Conservation (phyloP, 2,329 filamentous ascomycete species). For the Fusarium pilosicola region DNA sequence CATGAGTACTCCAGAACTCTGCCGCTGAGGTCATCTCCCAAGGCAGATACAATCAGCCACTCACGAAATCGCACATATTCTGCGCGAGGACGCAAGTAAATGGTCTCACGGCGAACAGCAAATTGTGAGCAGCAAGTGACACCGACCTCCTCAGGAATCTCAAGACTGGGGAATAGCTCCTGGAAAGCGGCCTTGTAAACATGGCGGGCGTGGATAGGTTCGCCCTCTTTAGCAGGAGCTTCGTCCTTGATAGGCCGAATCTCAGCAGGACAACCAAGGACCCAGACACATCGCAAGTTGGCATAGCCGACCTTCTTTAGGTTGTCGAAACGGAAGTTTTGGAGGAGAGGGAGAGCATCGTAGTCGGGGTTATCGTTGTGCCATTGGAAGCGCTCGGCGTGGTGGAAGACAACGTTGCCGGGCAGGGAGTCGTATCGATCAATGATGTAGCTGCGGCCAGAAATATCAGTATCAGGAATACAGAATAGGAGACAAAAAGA, state of each 20-base stretch:
- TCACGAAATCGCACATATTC: slow-evolving; percentile 67
- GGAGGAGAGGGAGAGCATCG: slow-evolving; percentile 63
- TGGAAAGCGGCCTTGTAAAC: slow-evolving; percentile 56
- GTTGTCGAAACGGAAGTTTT: slow-evolving; percentile 58
- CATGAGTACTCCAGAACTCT: slow-evolving; percentile 73
- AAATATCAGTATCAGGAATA: slow-evolving; percentile 6
- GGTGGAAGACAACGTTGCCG: slow-evolving; percentile 57
- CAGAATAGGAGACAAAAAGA: not conserved
- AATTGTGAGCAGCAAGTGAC: slow-evolving; percentile 75
- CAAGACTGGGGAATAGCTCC: slow-evolving; percentile 53
- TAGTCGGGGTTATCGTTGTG: slow-evolving; percentile 65
- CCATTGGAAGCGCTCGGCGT: slow-evolving; percentile 61
- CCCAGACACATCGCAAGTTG: slow-evolving; percentile 69
- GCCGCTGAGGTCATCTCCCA: slow-evolving; percentile 65
- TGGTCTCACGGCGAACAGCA: slow-evolving; percentile 64
- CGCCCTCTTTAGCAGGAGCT: slow-evolving; percentile 47
- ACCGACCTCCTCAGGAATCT: slow-evolving; percentile 61
- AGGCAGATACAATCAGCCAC: slow-evolving; percentile 67
- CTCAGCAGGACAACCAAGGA: slow-evolving; percentile 64
- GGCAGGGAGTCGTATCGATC: slow-evolving; percentile 60
- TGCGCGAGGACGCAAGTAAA: slow-evolving; percentile 57
- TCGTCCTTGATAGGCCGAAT: slow-evolving; percentile 55
- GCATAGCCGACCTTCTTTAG: slow-evolving; percentile 66
- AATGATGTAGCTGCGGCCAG: slow-evolving; percentile 55
- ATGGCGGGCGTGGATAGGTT: slow-evolving; percentile 53